phyloP scores from a whole-genome alignment of 495 filamentous ascomycete genomes.

The Gamarada debralockiae region DNA sequence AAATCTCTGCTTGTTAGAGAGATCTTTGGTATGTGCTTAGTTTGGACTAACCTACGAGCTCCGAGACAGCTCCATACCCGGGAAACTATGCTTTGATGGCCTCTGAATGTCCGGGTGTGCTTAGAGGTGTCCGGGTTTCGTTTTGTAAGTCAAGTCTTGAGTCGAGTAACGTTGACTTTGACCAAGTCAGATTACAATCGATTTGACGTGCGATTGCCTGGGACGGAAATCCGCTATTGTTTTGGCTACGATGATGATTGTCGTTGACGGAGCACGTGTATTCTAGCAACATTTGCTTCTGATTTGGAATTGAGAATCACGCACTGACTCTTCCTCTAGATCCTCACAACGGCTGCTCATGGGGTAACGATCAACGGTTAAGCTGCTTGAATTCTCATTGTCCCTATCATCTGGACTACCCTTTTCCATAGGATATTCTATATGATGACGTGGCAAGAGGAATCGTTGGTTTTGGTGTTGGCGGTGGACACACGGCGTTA shows the following conservation, averaged over 20 bases:
- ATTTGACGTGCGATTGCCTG: conserved; percentile 47
- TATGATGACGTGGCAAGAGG: conserved; percentile 54
- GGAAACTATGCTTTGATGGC: too few relatives aligned
- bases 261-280: conserved; percentile 35
- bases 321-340: conserved; percentile 5
- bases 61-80: too few relatives aligned
- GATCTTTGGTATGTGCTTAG: conserved; percentile 36
- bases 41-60: too few relatives aligned
- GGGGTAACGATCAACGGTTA: conserved; percentile 38
- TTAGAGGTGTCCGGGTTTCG: too few relatives aligned
- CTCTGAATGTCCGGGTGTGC: too few relatives aligned
- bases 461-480: conserved; percentile 41
- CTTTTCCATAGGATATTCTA: conserved; percentile 38
- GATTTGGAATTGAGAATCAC: too few relatives aligned
- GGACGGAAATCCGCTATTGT: conserved; percentile 50
- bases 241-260: conserved; percentile 46
- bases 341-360: conserved; percentile 44
- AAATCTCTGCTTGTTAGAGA: conserved; percentile 52
- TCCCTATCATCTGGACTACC: not conserved
- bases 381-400: too few relatives aligned
- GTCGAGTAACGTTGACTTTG: too few relatives aligned
- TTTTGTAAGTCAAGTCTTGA: too few relatives aligned
- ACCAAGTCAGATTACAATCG: conserved; percentile 38
- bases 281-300: too few relatives aligned
- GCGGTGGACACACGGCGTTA: conserved; percentile 44